These are phyloP conservation scores for Didymellaceae sp. DNA, from an alignment of 2,329 filamentous ascomycete genomes.

Conservation along the genomic window DNA sequence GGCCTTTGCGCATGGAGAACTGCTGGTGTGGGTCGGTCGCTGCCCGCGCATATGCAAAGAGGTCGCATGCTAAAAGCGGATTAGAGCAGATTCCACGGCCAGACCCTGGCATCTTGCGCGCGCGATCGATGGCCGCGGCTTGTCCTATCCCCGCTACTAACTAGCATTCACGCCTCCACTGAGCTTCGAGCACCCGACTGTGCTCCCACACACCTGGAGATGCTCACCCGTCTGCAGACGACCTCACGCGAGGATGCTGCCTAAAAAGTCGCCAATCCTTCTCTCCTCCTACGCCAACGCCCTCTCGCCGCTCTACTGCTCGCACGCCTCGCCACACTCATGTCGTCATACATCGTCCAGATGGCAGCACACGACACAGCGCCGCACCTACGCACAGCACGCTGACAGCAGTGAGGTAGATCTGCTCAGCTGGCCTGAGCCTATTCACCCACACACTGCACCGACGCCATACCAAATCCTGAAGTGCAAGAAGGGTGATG, in stretches of 20 bases:
- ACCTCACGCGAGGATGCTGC: constrained; percentile 46
- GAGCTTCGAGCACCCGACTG: constrained; percentile 11
- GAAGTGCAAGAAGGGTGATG: constrained; percentile 63
- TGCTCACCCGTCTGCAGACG: constrained; percentile 28
- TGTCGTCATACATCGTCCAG: constrained; percentile 47
- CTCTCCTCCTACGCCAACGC: constrained; percentile 28
- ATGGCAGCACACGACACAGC: constrained; percentile 24
- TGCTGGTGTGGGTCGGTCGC: background rate
- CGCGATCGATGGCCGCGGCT: constrained; percentile 6
- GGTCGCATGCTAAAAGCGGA: constrained; percentile 3
- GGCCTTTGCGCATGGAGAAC: background rate
- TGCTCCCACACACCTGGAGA: constrained; percentile 23
- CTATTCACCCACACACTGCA: constrained; percentile 45
- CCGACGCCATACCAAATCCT: constrained; percentile 95
- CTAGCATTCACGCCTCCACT: constrained; percentile 13
- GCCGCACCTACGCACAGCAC: constrained; percentile 40
- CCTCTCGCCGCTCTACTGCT: constrained; percentile 24
- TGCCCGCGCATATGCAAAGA: background rate
- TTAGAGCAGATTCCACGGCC: constrained; percentile 8
- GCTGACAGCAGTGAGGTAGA: constrained; percentile 28
- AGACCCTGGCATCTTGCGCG: background rate
- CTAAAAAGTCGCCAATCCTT: constrained; percentile 34
- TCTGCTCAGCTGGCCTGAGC: constrained; percentile 42
- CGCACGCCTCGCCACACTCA: constrained; percentile 46
- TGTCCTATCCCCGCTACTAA: constrained; percentile 5